phyloP scores from a whole-genome alignment of 176 grass and related monocot genomes.

The Thalia dealbata region DNA sequence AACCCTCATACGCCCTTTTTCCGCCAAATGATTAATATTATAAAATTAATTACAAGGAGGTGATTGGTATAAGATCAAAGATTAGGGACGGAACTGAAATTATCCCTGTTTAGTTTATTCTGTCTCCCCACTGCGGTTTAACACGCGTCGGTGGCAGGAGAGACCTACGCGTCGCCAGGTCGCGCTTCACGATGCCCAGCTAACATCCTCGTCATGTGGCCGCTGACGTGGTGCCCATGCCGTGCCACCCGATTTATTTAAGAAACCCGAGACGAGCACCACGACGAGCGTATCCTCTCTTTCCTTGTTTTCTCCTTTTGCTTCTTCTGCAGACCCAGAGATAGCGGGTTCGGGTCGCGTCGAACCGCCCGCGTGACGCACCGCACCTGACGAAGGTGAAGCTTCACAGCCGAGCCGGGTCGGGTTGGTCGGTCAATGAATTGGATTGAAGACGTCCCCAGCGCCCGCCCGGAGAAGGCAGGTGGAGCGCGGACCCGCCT shows the following conservation, averaged over 20 bases:
- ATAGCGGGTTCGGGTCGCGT: background rate
- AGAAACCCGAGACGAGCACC: background rate
- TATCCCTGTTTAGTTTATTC: background rate
- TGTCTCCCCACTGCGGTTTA: slow-evolving; percentile 5
- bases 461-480: background rate
- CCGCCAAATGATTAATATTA: too few relatives aligned
- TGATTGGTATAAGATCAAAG: too few relatives aligned
- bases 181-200: slow-evolving; percentile 32
- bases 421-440: background rate
- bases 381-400: background rate
- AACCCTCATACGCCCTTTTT: too few relatives aligned
- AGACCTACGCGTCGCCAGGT: slow-evolving; percentile 21
- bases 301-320: background rate
- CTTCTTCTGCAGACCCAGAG: background rate
- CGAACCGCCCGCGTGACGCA: background rate
- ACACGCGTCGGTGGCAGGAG: background rate
- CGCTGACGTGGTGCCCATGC: slow-evolving; percentile 30
- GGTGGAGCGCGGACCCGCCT: background rate
- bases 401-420: background rate
- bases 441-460: background rate
- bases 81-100: too few relatives aligned
- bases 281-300: background rate
- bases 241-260: background rate
- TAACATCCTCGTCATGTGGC: slow-evolving; percentile 43
- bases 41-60: too few relatives aligned